Evolutionary conservation across 768 basidiomycete species (phyloP).

Genomic region (Punctularia strigosozonata): DNA sequence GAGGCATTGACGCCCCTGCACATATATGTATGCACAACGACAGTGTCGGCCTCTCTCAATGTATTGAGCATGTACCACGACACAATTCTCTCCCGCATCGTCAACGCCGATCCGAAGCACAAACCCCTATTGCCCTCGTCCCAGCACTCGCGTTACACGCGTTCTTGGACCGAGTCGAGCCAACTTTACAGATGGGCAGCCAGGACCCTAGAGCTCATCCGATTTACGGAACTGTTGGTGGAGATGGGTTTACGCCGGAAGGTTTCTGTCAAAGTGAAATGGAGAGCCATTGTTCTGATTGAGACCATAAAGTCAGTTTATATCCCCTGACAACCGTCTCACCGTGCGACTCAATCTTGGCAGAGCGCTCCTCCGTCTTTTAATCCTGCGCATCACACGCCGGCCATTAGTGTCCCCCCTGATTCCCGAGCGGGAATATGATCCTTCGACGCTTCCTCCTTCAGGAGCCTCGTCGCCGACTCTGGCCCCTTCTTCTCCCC

Average conservation of each 20-base stretch:
- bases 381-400: conserved; percentile 62
- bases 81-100: conserved; percentile 64
- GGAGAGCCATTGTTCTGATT: conserved; percentile 66
- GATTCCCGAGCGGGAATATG: conserved; percentile 82
- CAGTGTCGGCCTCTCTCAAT: conserved; percentile 85
- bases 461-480: conserved; percentile 48
- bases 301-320: conserved; percentile 73
- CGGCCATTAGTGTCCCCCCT: conserved; percentile 68
- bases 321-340: not conserved
- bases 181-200: conserved; percentile 68
- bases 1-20: not conserved
- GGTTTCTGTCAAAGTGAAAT: conserved; percentile 48
- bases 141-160: conserved; percentile 81
- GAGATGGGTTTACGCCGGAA: conserved; percentile 83
- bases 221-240: conserved; percentile 72
- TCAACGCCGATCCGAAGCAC: conserved; percentile 54
- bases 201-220: conserved; percentile 61
- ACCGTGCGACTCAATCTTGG: conserved; percentile 5
- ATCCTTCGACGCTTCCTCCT: conserved; percentile 54
- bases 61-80: conserved; percentile 92
- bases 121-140: conserved; percentile 66
- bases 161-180: conserved; percentile 70
- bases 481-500: conserved; percentile 44
- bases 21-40: not conserved
- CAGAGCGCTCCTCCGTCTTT: conserved; percentile 66